Evolutionary conservation across 306 rosid species (phyloP).

Genomic region (Oemleria cerasiformis): DNA sequence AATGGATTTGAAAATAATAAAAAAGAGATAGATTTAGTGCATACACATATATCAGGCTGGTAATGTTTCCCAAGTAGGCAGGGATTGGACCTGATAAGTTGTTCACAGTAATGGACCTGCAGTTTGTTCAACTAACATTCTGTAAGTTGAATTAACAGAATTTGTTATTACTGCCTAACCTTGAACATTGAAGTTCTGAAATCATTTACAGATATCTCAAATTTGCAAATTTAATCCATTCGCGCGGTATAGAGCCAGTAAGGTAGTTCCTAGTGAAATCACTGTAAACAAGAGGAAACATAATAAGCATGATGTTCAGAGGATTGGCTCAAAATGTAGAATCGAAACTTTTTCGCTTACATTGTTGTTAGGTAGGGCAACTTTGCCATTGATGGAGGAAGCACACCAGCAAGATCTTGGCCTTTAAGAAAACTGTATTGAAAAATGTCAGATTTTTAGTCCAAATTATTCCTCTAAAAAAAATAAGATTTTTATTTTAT

Average conservation of each 20-base stretch:
- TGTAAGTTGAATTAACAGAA: neutral
- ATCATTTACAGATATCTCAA: constrained; percentile 8
- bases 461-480: too few species aligned
- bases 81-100: constrained; percentile 31
- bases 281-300: neutral
- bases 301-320: neutral
- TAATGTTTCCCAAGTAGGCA: constrained; percentile 22
- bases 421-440: constrained; percentile 2
- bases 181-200: neutral
- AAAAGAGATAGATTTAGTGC: neutral
- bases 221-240: constrained; percentile 9
- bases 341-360: neutral
- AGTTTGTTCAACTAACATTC: neutral
- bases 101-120: constrained; percentile 18
- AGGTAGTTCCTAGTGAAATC: constrained; percentile 19
- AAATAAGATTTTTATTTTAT: too few species aligned
- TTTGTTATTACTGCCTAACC: neutral
- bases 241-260: constrained; percentile 17
- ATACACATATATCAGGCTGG: constrained; percentile 8
- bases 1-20: neutral
- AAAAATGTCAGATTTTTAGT: neutral
- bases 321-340: neutral
- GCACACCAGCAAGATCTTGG: constrained; percentile 18
- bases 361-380: constrained; percentile 8
- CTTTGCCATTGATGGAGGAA: constrained; percentile 14